Evolutionary conservation across 2,329 filamentous ascomycete genomes (phyloP).

Genomic region (Paecilomyces sp.): DNA sequence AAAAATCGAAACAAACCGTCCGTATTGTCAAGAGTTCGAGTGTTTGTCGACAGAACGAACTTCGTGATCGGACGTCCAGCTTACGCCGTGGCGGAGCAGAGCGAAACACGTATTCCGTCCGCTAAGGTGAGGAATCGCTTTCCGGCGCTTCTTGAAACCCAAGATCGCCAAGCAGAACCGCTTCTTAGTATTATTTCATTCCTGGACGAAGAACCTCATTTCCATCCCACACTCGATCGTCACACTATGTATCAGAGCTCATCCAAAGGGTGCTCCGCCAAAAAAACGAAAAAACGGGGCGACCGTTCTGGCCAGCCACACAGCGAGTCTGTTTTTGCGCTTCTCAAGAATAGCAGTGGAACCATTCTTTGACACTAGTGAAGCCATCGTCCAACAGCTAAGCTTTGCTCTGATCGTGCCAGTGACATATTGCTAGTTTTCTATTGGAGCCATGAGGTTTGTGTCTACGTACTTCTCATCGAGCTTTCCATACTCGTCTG

Average conservation of each 20-base stretch:
- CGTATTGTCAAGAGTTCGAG: background rate
- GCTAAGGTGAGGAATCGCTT: background rate
- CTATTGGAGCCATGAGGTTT: background rate
- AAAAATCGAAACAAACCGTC: background rate
- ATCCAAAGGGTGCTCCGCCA: background rate
- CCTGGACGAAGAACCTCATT: too few relatives aligned
- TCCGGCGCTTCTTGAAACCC: background rate
- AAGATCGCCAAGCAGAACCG: background rate
- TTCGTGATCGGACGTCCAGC: background rate
- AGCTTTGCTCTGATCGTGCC: background rate
- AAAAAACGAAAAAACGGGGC: background rate
- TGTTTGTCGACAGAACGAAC: background rate
- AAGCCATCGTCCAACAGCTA: background rate
- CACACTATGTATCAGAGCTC: background rate
- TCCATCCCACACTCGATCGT: background rate
- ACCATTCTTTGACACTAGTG: background rate
- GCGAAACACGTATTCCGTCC: background rate
- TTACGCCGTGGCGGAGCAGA: background rate
- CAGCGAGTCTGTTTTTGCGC: background rate
- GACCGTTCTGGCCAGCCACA: background rate
- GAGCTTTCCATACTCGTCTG: background rate
- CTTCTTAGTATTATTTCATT: background rate
- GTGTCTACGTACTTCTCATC: background rate
- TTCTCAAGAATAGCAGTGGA: background rate
- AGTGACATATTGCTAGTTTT: background rate